phyloP scores from a whole-genome alignment of 192 early-diverging fungal genomes.

The Linnemannia schmuckeri region DNA sequence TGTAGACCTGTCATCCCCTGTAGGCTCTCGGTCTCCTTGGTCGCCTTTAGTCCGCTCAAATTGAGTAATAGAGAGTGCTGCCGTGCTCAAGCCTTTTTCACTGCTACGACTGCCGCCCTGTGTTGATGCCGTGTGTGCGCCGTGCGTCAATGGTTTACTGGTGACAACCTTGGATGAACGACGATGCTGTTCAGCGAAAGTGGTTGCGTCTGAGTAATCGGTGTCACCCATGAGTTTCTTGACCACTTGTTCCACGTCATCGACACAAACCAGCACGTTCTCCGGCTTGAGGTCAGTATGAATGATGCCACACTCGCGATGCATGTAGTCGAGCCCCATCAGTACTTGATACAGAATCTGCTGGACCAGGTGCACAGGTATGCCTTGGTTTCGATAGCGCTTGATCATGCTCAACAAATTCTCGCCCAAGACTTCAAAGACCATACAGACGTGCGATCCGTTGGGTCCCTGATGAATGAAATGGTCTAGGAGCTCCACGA shows the following conservation, averaged over 20 bases:
- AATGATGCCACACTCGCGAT: conserved; percentile 94
- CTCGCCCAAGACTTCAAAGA: conserved; percentile 97
- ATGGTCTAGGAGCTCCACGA: conserved; percentile 93
- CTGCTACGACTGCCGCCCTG: background rate
- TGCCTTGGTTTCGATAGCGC: conserved; percentile 84
- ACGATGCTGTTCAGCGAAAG: background rate
- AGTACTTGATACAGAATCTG: conserved; percentile 93
- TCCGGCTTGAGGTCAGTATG: conserved; percentile 99
- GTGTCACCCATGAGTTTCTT: conserved; percentile 54
- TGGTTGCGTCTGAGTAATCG: conserved; percentile 35
- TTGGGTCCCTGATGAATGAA: conserved; percentile 92
- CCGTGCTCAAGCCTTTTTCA: background rate
- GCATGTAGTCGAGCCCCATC: conserved; percentile 94
- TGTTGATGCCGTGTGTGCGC: conserved; percentile 1
- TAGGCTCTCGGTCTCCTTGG: background rate
- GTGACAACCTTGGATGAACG: conserved; percentile 28
- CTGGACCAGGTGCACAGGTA: conserved; percentile 89
- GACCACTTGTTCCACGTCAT: conserved; percentile 86
- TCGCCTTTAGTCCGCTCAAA: background rate
- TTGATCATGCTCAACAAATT: conserved; percentile 93
- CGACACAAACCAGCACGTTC: conserved; percentile 94
- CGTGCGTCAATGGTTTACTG: conserved; percentile 38
- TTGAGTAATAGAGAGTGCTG: conserved; percentile 24
- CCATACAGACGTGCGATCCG: conserved; percentile 96
- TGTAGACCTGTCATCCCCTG: background rate